Evolutionary conservation across 768 basidiomycete species (phyloP).

Genomic region (Kockovaella imperatae): DNA sequence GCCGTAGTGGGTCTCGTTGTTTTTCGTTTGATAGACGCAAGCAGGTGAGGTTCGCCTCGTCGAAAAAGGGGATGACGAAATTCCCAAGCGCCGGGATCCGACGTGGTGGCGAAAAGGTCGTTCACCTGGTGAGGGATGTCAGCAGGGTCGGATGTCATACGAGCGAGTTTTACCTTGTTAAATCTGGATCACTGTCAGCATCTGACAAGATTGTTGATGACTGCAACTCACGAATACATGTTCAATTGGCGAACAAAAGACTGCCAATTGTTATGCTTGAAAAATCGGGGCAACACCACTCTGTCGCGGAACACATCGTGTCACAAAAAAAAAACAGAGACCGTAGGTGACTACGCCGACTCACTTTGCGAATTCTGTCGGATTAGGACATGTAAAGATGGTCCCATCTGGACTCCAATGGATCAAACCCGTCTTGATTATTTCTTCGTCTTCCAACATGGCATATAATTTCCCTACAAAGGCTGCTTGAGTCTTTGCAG

Average conservation of each 20-base stretch:
- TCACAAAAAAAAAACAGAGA: neutral
- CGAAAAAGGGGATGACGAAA: slow-evolving; percentile 44
- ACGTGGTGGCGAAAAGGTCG: slow-evolving; percentile 34
- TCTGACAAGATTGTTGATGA: neutral
- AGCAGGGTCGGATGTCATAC: slow-evolving; percentile 1
- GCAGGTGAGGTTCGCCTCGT: slow-evolving; percentile 38
- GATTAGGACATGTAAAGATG: slow-evolving; percentile 42
- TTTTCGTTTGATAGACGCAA: slow-evolving; percentile 41
- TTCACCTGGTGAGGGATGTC: slow-evolving; percentile 30
- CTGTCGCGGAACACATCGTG: slow-evolving; percentile 8
- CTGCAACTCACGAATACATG: slow-evolving; percentile 67
- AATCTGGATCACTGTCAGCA: slow-evolving; percentile 3
- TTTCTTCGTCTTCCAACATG: slow-evolving; percentile 42
- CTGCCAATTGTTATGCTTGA: slow-evolving; percentile 94
- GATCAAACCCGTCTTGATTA: slow-evolving; percentile 35
- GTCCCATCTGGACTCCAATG: slow-evolving; percentile 39
- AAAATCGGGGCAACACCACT: slow-evolving; percentile 72
- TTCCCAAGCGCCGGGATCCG: slow-evolving; percentile 41
- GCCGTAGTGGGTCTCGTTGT: slow-evolving; percentile 18
- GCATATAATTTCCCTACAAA: slow-evolving; percentile 44
- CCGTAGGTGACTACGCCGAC: slow-evolving; percentile 3
- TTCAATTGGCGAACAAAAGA: slow-evolving; percentile 89
- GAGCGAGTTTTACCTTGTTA: slow-evolving; percentile 14
- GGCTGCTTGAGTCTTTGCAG: slow-evolving; percentile 40
- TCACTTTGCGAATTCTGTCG: slow-evolving; percentile 43